Evolutionary conservation across 345 rosid species (phyloP).

Genomic region (Gynandropsis gynandra): DNA sequence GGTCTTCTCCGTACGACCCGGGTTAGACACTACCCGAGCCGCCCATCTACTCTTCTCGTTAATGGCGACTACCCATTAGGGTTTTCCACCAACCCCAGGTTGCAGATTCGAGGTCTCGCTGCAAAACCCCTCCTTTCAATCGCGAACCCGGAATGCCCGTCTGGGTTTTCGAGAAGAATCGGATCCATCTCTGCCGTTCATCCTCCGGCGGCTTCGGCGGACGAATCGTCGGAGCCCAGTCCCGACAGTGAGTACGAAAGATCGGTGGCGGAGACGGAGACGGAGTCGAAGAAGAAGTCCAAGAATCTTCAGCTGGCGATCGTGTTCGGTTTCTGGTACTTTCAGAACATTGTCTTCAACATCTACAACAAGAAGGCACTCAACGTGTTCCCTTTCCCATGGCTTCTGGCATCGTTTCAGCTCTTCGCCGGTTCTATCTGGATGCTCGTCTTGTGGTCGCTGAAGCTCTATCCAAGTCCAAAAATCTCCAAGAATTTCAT

Average conservation of each 20-base stretch:
- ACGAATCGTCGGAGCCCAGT: constrained; percentile 40
- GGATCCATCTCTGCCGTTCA: constrained; percentile 30
- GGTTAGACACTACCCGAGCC: constrained; percentile 18
- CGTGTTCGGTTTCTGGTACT: constrained; percentile 85
- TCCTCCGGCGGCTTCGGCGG: constrained; percentile 7
- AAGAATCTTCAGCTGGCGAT: constrained; percentile 60
- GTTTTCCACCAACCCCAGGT: constrained; percentile 23
- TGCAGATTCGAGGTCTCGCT: constrained; percentile 36
- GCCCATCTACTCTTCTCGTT: constrained; percentile 27
- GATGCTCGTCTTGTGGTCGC: constrained; percentile 81
- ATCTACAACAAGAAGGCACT: constrained; percentile 87
- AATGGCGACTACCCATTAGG: constrained; percentile 32
- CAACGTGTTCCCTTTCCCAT: constrained; percentile 84
- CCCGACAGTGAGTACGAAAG: constrained; percentile 33
- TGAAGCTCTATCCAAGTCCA: constrained; percentile 73
- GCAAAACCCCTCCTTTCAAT: constrained; percentile 22
- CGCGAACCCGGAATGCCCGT: constrained; percentile 10
- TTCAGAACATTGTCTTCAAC: constrained; percentile 89
- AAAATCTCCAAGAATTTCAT: constrained; percentile 78
- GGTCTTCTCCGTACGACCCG: constrained; percentile 33
- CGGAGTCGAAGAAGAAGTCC: constrained; percentile 21
- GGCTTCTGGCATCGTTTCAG: constrained; percentile 97
- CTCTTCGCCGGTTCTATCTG: constrained; percentile 83
- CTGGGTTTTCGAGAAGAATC: constrained; percentile 28
- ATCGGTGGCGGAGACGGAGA: constrained; percentile 7